These are phyloP conservation scores for Backusella luteola DNA, from an alignment of 192 early-diverging fungal species.

Conservation along the genomic window DNA sequence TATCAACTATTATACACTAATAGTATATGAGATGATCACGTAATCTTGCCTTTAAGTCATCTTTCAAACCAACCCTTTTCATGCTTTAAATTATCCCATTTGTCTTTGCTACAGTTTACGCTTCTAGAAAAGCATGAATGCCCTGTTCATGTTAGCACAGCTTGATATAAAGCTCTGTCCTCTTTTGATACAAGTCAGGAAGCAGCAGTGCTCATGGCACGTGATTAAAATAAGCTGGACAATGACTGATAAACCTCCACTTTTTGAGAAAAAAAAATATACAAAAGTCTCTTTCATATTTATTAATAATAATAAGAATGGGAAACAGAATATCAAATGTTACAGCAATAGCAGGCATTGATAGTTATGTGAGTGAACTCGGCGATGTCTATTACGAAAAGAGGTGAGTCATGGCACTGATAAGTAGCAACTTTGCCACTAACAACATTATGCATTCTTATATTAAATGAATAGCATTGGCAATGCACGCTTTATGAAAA, in stretches of 20 bases:
- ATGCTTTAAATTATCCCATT: too few relatives aligned
- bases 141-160: too few relatives aligned
- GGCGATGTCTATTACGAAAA: constrained; percentile 70
- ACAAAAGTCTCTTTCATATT: too few relatives aligned
- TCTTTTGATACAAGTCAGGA: too few relatives aligned
- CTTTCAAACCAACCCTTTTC: too few relatives aligned
- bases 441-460: neutral
- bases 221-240: neutral
- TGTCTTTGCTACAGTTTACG: too few relatives aligned
- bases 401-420: constrained; percentile 42
- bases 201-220: neutral
- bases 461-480: constrained; percentile 61
- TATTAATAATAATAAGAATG: too few relatives aligned
- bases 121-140: too few relatives aligned
- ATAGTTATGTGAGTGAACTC: constrained; percentile 72
- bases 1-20: too few relatives aligned
- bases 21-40: too few relatives aligned
- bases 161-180: too few relatives aligned
- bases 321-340: constrained; percentile 58
- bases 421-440: neutral
- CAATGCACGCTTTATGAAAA: constrained; percentile 93
- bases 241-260: neutral
- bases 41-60: too few relatives aligned
- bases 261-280: neutral
- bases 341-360: constrained; percentile 64